Evolutionary conservation across 2,329 filamentous ascomycete species (phyloP), one percentile per base, ranked within the genome.

Genomic region (Samsoniella hepiali): DNA sequence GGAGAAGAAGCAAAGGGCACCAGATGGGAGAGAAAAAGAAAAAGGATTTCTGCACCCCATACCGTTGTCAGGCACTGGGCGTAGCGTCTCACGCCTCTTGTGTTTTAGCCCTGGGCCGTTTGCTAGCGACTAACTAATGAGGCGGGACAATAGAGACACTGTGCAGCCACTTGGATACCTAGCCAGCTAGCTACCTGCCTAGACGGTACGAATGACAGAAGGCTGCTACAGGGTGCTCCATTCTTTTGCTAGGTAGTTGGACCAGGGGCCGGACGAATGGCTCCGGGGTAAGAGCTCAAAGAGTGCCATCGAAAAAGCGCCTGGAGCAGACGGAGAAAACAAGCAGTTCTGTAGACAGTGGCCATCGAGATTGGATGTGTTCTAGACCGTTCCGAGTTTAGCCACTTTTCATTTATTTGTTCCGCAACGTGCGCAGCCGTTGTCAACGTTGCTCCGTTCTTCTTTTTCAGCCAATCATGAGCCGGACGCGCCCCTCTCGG

Each of bases 301-400:
- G 11, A 31, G 17, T 9, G 47, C 5, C 2, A 22, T 8, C 5
- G 44, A 47, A 22, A 3, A 31, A 32, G 7, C 3, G 27, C 22
- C 8, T 49, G 1, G 31, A 34, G 11, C n/a, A n/a, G 34, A 31
- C 15, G 38, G 29, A 17, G 44, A 2, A 31, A 36, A 34, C 32
- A 22, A 32, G 31, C n/a, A 36, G 10, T 55, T 17, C 29, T 15
- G 17, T 55, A 10, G n/a, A 17, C 15, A 5, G 47, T n/a, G 7
- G 34, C 11, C 61, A 63, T 63, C 61, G 61, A 58, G 61, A 63
- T 63, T 51, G 17, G 5, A 22, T 42, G 10, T 38, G 61, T 56
- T 63, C 61, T 58, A 58, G 61, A 58, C 61, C 54, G 42, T 40
- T 57, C 61, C 61, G 27, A 58, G 54, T 42, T 44, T 36, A 63